These are phyloP conservation scores for Podochytrium sp. DNA, from an alignment of 192 early-diverging fungal genomes.

Conservation along the genomic window DNA sequence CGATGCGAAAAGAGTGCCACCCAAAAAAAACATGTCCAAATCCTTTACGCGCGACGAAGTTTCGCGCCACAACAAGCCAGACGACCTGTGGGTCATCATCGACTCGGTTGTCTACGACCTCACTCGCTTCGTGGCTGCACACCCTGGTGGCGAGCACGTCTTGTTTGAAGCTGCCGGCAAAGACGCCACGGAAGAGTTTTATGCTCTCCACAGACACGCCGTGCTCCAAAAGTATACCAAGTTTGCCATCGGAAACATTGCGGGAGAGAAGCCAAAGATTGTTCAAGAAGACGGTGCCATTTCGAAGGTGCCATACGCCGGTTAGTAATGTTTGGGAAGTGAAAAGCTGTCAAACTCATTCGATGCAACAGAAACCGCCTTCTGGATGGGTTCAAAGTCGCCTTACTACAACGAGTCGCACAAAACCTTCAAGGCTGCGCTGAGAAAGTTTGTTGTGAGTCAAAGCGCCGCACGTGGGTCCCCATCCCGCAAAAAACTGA, in stretches of 20 bases:
- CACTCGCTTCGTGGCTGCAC: constrained; percentile 35
- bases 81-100: constrained; percentile 39
- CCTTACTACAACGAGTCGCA: constrained; percentile 54
- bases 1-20: too few relatives aligned
- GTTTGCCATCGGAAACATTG: constrained; percentile 36
- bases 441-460: constrained; percentile 42
- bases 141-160: constrained; percentile 49
- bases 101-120: constrained; percentile 34
- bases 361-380: constrained; percentile 41
- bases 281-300: constrained; percentile 31
- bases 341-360: neutral
- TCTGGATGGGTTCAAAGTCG: constrained; percentile 39
- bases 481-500: neutral
- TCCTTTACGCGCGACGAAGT: constrained; percentile 48
- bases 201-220: constrained; percentile 8
- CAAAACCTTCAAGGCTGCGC: constrained; percentile 39
- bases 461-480: neutral
- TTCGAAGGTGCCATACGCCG: constrained; percentile 18
- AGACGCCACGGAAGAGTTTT: constrained; percentile 44
- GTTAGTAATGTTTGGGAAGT: neutral
- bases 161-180: constrained; percentile 45
- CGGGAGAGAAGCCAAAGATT: constrained; percentile 43
- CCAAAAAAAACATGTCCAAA: neutral
- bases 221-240: constrained; percentile 5
- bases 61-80: constrained; percentile 44